phyloP scores from a whole-genome alignment of 441 rosid species.

The Jatropha podagrica region DNA sequence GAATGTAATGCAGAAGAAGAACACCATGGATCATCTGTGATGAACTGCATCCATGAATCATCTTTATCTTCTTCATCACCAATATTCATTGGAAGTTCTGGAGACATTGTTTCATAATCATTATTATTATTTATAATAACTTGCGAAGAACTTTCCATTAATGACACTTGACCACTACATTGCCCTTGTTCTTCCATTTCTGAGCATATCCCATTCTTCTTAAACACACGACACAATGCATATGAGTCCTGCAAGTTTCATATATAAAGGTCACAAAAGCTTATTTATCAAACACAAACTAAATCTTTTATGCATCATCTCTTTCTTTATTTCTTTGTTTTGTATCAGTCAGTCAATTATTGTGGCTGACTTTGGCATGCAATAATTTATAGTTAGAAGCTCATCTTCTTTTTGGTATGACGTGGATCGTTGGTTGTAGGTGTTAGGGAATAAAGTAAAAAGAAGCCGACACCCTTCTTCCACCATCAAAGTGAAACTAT shows the following conservation, averaged over 20 bases:
- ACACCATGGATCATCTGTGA: slow-evolving; percentile 82
- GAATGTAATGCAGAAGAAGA: slow-evolving; percentile 37
- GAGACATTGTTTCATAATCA: slow-evolving; percentile 63
- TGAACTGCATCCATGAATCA: slow-evolving; percentile 98
- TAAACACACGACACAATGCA: slow-evolving; percentile 94
- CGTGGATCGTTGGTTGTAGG: slow-evolving; percentile 15
- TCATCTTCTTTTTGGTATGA: not conserved
- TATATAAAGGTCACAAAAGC: too few relatives aligned
- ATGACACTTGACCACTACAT: slow-evolving; percentile 34
- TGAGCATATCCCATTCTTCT: slow-evolving; percentile 78
- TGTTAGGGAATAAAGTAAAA: slow-evolving; percentile 47
- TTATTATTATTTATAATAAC: slow-evolving; percentile 35
- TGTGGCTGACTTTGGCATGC: not conserved
- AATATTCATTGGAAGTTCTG: slow-evolving; percentile 54
- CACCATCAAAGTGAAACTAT: slow-evolving; percentile 31
- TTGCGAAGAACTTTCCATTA: slow-evolving; percentile 50
- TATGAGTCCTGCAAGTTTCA: slow-evolving; percentile 62
- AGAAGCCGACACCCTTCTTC: slow-evolving; percentile 31
- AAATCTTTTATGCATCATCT: too few relatives aligned
- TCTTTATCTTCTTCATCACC: slow-evolving; percentile 78
- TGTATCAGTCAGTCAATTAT: not conserved
- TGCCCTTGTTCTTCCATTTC: slow-evolving; percentile 74
- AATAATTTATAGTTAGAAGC: too few relatives aligned
- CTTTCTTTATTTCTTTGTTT: too few relatives aligned
- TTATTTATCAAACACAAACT: too few relatives aligned